Evolutionary conservation across 768 basidiomycete species (phyloP), one percentile per base, ranked within the genome.

Genomic region (Lentinula detonsa): DNA sequence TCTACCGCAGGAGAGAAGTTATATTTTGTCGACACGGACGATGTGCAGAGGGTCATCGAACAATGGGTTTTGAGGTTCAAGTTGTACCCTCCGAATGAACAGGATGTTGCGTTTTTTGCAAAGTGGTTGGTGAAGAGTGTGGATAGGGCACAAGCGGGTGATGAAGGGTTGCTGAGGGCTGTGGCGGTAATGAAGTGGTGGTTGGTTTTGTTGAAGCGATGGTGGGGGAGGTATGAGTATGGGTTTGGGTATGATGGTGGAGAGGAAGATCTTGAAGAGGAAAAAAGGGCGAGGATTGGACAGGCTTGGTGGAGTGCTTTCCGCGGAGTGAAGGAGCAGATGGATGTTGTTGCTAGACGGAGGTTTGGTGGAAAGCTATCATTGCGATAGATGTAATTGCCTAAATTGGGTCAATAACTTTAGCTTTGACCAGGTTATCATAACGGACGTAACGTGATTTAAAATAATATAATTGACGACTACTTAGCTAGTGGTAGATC

Each of bases 301-400:
- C 77, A 77, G 68, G 83, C 83, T 42, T 95, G 93, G 94, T 95
- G 93, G 93, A 77, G 73, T 55, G 83, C 87, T 6, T 95, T 91
- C 74, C 75, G 81, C 61, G 81, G 82, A 34, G 85, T 92, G 2
- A 91, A 87, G 74, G 75, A 66, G 11, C 78, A 76, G 66, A 82
- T 95, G 73, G 88, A 93, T 65, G 74, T 71, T n/a, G 78, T 85
- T 21, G 81, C 83, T 5, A 78, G 81, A 63, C 81, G 80, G 70
- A 83, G 83, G 61, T 94, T 91, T 69, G 92, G 93, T 35, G 91
- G 93, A 1, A 73, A 74, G 9, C 69, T 94, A 62, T 86, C 81
- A 2, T 73, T 91, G 64, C 83, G 73, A 60, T 91, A 70, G 81
- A 42, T 4, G 33, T 8, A 11, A 11, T 35, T n/a, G 11, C 51